Conservation (phyloP, 306 rosid species). For the Lotus japonicus region DNA sequence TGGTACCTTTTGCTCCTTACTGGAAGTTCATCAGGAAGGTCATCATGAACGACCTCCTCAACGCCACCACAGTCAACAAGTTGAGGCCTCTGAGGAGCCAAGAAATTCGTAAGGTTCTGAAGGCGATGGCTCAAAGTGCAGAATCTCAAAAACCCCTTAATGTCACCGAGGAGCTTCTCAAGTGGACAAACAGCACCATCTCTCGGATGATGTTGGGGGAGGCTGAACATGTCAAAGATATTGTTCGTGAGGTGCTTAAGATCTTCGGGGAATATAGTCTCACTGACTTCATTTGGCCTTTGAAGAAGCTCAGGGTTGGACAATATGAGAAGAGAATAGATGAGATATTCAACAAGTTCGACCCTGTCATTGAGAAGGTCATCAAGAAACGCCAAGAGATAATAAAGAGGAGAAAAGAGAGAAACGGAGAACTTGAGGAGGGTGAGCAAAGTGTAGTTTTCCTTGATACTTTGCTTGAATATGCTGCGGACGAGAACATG, state of each 20-base stretch:
- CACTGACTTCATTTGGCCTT: slow-evolving; percentile 30
- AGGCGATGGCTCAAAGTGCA: slow-evolving; percentile 17
- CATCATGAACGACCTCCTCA: slow-evolving; percentile 30
- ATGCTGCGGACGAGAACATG: slow-evolving; percentile 28
- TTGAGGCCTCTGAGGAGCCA: slow-evolving; percentile 21
- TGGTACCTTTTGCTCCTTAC: slow-evolving; percentile 37
- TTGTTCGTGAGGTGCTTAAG: slow-evolving; percentile 29
- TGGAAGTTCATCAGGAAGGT: slow-evolving; percentile 39
- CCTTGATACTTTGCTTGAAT: slow-evolving; percentile 32
- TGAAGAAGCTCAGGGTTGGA: slow-evolving; percentile 27
- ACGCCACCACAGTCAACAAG: slow-evolving; percentile 18
- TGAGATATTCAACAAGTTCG: slow-evolving; percentile 14
- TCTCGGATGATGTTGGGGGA: slow-evolving; percentile 40
- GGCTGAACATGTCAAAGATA: slow-evolving; percentile 22
- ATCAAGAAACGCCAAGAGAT: slow-evolving; percentile 29
- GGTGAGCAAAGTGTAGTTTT: slow-evolving; percentile 20
- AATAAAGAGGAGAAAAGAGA: slow-evolving; percentile 9
- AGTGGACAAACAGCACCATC: slow-evolving; percentile 25
- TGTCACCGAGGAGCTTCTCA: slow-evolving; percentile 30
- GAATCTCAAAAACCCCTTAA: slow-evolving; percentile 13
- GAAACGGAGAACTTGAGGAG: slow-evolving; percentile 1
- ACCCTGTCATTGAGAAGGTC: slow-evolving; percentile 34
- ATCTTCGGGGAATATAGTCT: slow-evolving; percentile 38
- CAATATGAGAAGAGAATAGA: slow-evolving; percentile 34
- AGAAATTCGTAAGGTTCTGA: slow-evolving; percentile 14